Conservation (phyloP, 306 rosid genomes). For the Delonix regia region DNA sequence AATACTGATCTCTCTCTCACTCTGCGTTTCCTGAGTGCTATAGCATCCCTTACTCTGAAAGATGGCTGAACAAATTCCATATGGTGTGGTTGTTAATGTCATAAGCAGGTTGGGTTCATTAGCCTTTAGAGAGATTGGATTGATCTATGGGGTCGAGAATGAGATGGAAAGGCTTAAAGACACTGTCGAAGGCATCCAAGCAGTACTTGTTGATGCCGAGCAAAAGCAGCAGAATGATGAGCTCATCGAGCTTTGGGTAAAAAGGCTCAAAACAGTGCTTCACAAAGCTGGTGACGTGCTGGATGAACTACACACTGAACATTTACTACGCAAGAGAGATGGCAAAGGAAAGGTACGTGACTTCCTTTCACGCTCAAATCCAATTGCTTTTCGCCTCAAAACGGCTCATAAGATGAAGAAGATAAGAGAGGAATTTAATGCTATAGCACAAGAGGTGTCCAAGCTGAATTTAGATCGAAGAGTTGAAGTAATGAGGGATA, state of each 20-base stretch:
- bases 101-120: neutral
- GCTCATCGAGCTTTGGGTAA: neutral
- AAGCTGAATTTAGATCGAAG: neutral
- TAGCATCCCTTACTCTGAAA: neutral
- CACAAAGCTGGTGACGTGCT: constrained; percentile 9
- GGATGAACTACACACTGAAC: neutral
- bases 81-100: neutral
- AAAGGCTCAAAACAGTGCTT: neutral
- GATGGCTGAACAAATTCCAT: neutral
- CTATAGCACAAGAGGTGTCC: neutral
- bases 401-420: neutral
- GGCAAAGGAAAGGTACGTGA: neutral
- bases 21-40: too few species aligned
- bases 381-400: neutral
- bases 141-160: neutral
- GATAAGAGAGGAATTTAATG: neutral
- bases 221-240: neutral
- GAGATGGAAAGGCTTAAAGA: neutral
- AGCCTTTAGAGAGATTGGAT: neutral
- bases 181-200: neutral
- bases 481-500: too few species aligned
- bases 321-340: constrained; percentile 7
- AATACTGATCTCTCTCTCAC: too few species aligned
- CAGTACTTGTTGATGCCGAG: neutral
- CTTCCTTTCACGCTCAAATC: constrained; percentile 9